Evolutionary conservation across 768 basidiomycete genomes (phyloP).

Genomic region (Mycena capillaripes): DNA sequence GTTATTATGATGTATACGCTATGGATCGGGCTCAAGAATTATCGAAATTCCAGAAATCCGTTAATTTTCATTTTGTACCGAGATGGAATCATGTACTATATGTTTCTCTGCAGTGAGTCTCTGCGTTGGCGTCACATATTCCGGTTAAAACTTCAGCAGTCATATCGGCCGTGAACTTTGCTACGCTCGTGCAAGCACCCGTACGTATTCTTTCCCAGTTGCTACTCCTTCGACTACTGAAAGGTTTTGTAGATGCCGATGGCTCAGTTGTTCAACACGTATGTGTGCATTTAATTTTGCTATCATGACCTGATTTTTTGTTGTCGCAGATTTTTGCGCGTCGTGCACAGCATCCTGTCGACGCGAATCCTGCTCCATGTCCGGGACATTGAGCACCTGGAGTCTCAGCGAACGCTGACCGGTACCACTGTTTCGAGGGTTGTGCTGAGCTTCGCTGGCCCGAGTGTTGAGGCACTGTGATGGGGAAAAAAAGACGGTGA

Average conservation of each 20-base stretch:
- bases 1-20: conserved; percentile 43
- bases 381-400: conserved; percentile 11
- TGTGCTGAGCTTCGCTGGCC: conserved; percentile 22
- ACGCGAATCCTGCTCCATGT: conserved; percentile 32
- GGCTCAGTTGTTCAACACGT: conserved; percentile 34
- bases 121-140: neutral
- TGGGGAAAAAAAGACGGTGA: neutral
- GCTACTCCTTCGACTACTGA: neutral
- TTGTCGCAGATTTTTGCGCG: conserved; percentile 26
- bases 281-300: neutral
- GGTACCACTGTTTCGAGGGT: neutral
- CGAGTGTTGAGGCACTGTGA: neutral
- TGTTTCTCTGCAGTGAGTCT: conserved; percentile 41
- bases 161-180: conserved; percentile 29
- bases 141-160: neutral
- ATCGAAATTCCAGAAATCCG: conserved; percentile 37
- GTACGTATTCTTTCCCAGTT: neutral
- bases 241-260: neutral
- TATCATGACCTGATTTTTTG: neutral
- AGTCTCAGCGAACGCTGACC: neutral
- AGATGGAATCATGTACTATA: conserved; percentile 43
- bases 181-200: conserved; percentile 20
- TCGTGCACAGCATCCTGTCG: conserved; percentile 29
- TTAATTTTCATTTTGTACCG: conserved; percentile 40
- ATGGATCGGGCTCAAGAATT: conserved; percentile 40